Evolutionary conservation across 805 yeast species (phyloP).

Genomic region (Starmerella etchellsii): DNA sequence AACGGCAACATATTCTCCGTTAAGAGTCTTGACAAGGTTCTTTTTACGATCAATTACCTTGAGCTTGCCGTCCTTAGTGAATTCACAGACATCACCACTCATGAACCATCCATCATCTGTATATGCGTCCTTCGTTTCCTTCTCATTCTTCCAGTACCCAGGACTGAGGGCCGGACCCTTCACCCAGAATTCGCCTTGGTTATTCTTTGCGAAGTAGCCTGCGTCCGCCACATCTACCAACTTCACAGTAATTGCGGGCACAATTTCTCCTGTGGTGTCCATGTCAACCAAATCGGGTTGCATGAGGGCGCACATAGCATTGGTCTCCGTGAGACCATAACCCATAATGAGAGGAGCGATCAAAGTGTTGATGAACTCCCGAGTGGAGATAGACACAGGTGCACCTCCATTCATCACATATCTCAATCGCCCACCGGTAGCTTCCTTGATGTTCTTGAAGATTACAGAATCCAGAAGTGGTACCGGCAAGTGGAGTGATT

Average conservation of each 20-base stretch:
- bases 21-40: constrained; percentile 87
- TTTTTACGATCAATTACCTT: constrained; percentile 85
- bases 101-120: constrained; percentile 84
- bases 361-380: constrained; percentile 60
- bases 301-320: constrained; percentile 70
- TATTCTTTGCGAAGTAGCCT: constrained; percentile 76
- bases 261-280: constrained; percentile 71
- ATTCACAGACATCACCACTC: constrained; percentile 95
- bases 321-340: constrained; percentile 92
- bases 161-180: constrained; percentile 59
- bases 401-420: constrained; percentile 83
- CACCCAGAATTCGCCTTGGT: constrained; percentile 86
- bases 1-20: constrained; percentile 95
- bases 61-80: constrained; percentile 70
- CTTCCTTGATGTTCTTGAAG: constrained; percentile 79
- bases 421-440: constrained; percentile 84
- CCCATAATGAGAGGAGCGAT: constrained; percentile 84
- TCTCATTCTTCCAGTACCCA: constrained; percentile 70
- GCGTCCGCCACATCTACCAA: constrained; percentile 83
- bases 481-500: constrained; percentile 60
- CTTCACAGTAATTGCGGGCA: constrained; percentile 75
- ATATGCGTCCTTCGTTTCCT: constrained; percentile 66
- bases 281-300: constrained; percentile 53
- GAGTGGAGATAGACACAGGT: constrained; percentile 70
- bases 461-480: constrained; percentile 58